Evolutionary conservation across 2,329 filamentous ascomycete species (phyloP), one percentile per base, ranked within the genome.

Genomic region (Huntiella abstrusa): DNA sequence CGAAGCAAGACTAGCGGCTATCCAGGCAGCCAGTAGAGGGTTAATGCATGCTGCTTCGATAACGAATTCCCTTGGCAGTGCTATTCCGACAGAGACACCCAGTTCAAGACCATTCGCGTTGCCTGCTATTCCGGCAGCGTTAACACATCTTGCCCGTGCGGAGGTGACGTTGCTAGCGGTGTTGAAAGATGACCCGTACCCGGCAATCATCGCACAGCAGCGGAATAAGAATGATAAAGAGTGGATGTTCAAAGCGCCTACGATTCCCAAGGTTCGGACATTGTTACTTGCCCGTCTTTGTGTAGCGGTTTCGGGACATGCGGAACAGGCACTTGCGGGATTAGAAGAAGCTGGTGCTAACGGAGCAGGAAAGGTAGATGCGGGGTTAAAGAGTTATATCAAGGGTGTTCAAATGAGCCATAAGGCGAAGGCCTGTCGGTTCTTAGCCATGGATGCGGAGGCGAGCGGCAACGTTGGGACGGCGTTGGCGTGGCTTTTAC

Each of bases 191-290:
- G 91, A 98, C 56, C 86, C 88, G 0, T 96, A 95, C 56, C 81
- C 88, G 1, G 77, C 81, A 1, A 73, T 79, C 5, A 80, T 93
- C 2, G 77, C 85, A 1, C 83, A 93, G 55, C 75, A 80, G 48
- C 73, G 87, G 41, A 92, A 93, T 57, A 75, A 79, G 45, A 77
- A 80, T 53, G 85, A 87, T 59, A 85, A 74, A 51, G 88, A 96
- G 53, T 98, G 88, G 88, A 96, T 96, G 86, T 92, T 91, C 60
- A 84, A 82, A 55, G 74, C 85, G 0, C 85, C 88, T 1, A 77
- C 85, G 43, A 83, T 95, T 42, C 82, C 86, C 28, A 87, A 88
- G 57, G 86, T 94, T 13, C 77, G 88, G 41, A 85, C 85, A 6
- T 79, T 92, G 56, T 68, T 98, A 1, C 92, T 92, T 57, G 86